Evolutionary conservation across 2,329 filamentous ascomycete genomes (phyloP), one percentile per base, ranked within the genome.

Genomic region (Neurospora crassa): DNA sequence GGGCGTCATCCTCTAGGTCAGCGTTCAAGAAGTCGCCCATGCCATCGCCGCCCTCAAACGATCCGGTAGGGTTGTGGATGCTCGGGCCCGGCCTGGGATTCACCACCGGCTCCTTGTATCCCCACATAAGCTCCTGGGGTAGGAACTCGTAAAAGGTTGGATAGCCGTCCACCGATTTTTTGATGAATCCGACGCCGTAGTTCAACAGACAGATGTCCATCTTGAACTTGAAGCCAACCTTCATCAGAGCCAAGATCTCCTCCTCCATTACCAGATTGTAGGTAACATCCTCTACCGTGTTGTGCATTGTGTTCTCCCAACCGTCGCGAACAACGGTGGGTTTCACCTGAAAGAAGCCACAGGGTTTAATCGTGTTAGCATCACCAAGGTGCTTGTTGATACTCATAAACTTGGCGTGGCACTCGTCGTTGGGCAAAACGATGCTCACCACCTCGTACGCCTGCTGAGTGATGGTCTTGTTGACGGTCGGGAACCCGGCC

Each of bases 41-140:
- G 0, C 47, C 69, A 37, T 72, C 71, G 1, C 69, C 70, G 5
- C 67, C 69, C 11, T 63, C 53, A 18, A 63, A 63, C 14, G 53
- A 34, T 63, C 53, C 53, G 29, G 53, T 63, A 63, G 76, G 78
- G 68, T 84, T 75, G 12, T 82, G 75, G 2, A 84, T 79, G 1
- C 84, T 87, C 3, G 82, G 84, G 2, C 83, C 81, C 3, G 83
- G 83, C 0, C 85, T 82, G 16, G 84, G 79, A 40, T 82, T 82
- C 0, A 75, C 75, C 2, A 77, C 77, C 0, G 90, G 90, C 34
- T 86, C 80, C 78, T 89, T 92, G 85, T 87, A 94, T 20, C 84
- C 79, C 29, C 84, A 76, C 90, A 94, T 92, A 74, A 92, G 81
- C 74, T 90, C 87, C 78, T 94, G 92, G 0, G 87, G 85, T 37